Evolutionary conservation across 1,284 basidiomycete species (phyloP), one percentile per base, ranked within the genome.

Genomic region (Omphalotus olearius): DNA sequence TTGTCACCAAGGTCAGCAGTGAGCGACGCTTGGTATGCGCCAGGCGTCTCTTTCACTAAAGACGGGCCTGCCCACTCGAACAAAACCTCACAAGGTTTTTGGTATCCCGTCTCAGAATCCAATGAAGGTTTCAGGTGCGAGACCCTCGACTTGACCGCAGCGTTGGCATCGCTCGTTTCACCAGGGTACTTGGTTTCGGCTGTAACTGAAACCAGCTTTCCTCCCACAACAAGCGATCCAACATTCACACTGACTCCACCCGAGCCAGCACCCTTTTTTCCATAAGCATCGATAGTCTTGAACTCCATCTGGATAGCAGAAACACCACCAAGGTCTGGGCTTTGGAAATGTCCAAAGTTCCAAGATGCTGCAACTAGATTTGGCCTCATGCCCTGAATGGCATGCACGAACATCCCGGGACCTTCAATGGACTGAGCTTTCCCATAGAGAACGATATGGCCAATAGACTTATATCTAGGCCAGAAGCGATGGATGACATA

Each of bases 351-450:
- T 48, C 78, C 87, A 74, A 99, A 99, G 76, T 98, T 98, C 97
- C 97, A 99, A 18, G 86, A 75, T 14, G 91, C 76, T 3, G 97
- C 97, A 57, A 98, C 84, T 51, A 94, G 80, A 69, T 99, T 93
- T 50, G 95, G 93, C 9, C 94, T 83, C 93, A 99, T 98, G 62
- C 95, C 96, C 69, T 99, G 97, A 67, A 99, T 96, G 25, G 97
- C 96, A 68, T 97, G 92, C 18, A 97, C 80, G 65, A 98, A 89
- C 85, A 94, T 91, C 36, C 91, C 95, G n/a, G 83, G 75, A 39
- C 92, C 94, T 35, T 81, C 75, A 39, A 86, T 75, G 37, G 82
- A 66, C 53, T 81, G 71, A 14, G 88, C 83, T 49, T 79, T 70
- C 35, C 93, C 94, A 44, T 86, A 79, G 59, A 78, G 66, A 52